Percentiles rank a stretch among this genome's conserved stretches.
phyloP scores from a whole-genome alignment of 768 basidiomycete species.

The Phylloporus sp. region DNA sequence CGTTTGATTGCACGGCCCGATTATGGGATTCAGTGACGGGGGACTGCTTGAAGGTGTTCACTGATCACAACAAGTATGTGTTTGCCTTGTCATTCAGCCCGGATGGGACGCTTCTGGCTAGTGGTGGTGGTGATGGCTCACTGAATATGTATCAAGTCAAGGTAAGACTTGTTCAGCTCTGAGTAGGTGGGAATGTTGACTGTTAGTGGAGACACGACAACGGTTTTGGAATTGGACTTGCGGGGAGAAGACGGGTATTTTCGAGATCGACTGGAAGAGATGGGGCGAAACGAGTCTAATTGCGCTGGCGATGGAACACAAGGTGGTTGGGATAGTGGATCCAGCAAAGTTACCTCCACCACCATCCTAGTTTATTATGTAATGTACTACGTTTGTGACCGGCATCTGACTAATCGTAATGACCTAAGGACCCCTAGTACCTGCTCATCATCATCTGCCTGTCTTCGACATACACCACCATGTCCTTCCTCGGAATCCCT shows the following conservation, averaged over 20 bases:
- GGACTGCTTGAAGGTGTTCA: slow-evolving; percentile 66
- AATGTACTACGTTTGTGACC: slow-evolving; percentile 6
- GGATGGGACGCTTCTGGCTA: slow-evolving; percentile 65
- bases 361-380: slow-evolving; percentile 4
- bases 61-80: slow-evolving; percentile 67
- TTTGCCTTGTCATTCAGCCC: slow-evolving; percentile 78
- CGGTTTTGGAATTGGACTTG: slow-evolving; percentile 65
- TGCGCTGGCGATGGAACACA: slow-evolving; percentile 66
- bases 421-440: slow-evolving; percentile 9
- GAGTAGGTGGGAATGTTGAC: slow-evolving; percentile 4
- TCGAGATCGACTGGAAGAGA: slow-evolving; percentile 74
- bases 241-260: slow-evolving; percentile 61
- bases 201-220: slow-evolving; percentile 36
- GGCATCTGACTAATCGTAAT: slow-evolving; percentile 7
- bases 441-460: neutral
- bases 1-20: slow-evolving; percentile 77
- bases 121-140: slow-evolving; percentile 77
- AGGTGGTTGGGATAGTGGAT: slow-evolving; percentile 66
- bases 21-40: slow-evolving; percentile 83
- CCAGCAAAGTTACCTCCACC: slow-evolving; percentile 35
- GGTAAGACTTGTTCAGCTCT: slow-evolving; percentile 43
- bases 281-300: slow-evolving; percentile 53
- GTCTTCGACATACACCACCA: slow-evolving; percentile 4
- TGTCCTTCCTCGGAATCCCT: slow-evolving; percentile 10
- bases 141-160: slow-evolving; percentile 66